Evolutionary conservation across 805 yeast genomes (phyloP), one percentile per base, ranked within the genome.

Genomic region (Pichia eremophila): DNA sequence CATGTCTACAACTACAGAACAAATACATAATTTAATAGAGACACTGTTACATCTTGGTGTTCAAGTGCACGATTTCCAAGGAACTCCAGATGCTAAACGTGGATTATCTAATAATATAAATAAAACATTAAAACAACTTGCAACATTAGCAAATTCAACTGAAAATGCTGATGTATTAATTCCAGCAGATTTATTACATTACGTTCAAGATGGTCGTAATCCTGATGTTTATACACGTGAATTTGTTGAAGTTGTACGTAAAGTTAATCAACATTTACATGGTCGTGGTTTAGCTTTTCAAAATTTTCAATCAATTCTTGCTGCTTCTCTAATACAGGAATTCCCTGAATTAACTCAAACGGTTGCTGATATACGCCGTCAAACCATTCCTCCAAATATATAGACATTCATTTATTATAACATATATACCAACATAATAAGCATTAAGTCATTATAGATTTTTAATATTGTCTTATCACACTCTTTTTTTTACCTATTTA

Each of bases 141-240:
- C 71, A 64, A 62, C 39, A 70, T 62, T 6, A 41, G 57, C 35
- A 17, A 36, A 36, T 5, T 8, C 39, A 15, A 10, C n/a, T 2
- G 25, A 9, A 11, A 29, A 10, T 2, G 32, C 34, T 35, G 22
- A 40, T 7, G 35, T 75, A 5, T 66, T 81, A 1, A 73, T 85
- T 4, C 96, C 96, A 1, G 63, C 84, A 37, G 96, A 90, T 59
- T 90, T 90, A n/a, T 70, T 89, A 14, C 82, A 84, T 52, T 93
- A 93, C 60, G 87, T 93, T 37, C 98, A 93, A 60, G 95, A 88
- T 59, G 99, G 99, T 2, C 73, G 99, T 55, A 93, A 93, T 61
- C 98, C 99, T 0, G 98, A 93, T 61, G 89, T 93, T 38, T 93
- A 93, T 65, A 89, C 98, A 0, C 76, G 99, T 62, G 99, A 93